A percentile compares a stretch with the other conserved stretches of the same genome.
Evolutionary conservation across 2,329 filamentous ascomycete genomes (phyloP).

Genomic region (Penicillium sp.): DNA sequence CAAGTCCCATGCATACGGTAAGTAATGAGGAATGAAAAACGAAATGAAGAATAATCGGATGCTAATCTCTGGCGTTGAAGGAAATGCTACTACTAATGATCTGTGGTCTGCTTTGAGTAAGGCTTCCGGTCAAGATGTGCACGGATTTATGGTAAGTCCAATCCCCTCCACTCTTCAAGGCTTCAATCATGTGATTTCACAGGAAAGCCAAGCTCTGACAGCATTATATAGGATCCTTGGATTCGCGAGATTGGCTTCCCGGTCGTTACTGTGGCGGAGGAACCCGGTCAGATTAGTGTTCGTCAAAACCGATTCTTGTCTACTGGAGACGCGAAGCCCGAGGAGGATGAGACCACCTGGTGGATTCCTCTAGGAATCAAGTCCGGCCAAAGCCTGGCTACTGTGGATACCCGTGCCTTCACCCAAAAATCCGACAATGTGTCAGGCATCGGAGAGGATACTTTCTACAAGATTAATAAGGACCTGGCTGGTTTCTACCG

Average conservation of each 20-base stretch:
- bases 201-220: neutral
- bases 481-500: slow-evolving; percentile 88
- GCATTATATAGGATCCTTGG: slow-evolving; percentile 65
- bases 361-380: slow-evolving; percentile 90
- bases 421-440: slow-evolving; percentile 76
- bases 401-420: slow-evolving; percentile 65
- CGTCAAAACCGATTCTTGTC: slow-evolving; percentile 88
- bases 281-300: slow-evolving; percentile 76
- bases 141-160: slow-evolving; percentile 69
- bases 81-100: slow-evolving; percentile 84
- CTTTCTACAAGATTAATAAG: slow-evolving; percentile 93
- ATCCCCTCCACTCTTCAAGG: neutral
- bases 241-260: slow-evolving; percentile 95
- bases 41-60: neutral
- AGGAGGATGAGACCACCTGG: slow-evolving; percentile 91
- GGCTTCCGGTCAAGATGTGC: slow-evolving; percentile 83
- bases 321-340: slow-evolving; percentile 83
- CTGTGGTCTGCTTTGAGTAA: slow-evolving; percentile 87
- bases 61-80: slow-evolving; percentile 21
- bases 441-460: slow-evolving; percentile 62
- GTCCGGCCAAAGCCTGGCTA: slow-evolving; percentile 66
- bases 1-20: slow-evolving; percentile 80
- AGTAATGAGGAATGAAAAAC: slow-evolving; percentile 40
- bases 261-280: slow-evolving; percentile 80
- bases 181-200: neutral